phyloP scores from a whole-genome alignment of 2,329 filamentous ascomycete species.

The Pseudogymnoascus sp. region DNA sequence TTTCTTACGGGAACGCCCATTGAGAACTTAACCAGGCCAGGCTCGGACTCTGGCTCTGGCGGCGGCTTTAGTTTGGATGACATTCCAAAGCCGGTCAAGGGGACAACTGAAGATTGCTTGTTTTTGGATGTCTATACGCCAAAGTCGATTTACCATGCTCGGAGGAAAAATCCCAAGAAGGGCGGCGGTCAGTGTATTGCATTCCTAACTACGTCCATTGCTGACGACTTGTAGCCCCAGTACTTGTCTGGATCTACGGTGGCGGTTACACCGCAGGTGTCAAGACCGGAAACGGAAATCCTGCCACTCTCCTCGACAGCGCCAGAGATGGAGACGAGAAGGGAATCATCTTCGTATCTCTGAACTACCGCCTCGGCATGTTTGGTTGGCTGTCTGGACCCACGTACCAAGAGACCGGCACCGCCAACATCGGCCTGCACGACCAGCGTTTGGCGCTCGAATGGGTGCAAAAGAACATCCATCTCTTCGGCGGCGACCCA shows the following conservation, averaged over 20 bases:
- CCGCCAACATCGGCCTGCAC: constrained; percentile 40
- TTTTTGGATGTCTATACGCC: constrained; percentile 41
- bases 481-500: constrained; percentile 46
- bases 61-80: constrained; percentile 9
- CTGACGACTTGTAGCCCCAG: constrained; percentile 29
- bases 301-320: constrained; percentile 32
- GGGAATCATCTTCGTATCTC: constrained; percentile 30
- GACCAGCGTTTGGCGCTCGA: constrained; percentile 49
- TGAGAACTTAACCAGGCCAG: background rate
- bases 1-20: constrained; percentile 12
- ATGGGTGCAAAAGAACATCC: constrained; percentile 48
- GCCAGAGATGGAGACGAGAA: constrained; percentile 24
- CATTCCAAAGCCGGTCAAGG: constrained; percentile 13
- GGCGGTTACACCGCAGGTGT: constrained; percentile 37
- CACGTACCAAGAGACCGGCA: constrained; percentile 35
- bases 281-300: constrained; percentile 32
- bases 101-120: constrained; percentile 36
- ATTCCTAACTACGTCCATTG: background rate
- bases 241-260: constrained; percentile 44
- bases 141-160: constrained; percentile 27
- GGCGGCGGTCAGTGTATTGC: constrained; percentile 15
- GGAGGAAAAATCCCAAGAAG: background rate
- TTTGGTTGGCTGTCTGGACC: constrained; percentile 32
- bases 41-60: background rate
- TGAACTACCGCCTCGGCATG: constrained; percentile 30